phyloP scores from a whole-genome alignment of 106 monocot species.

The Narthecium ossifragum region DNA sequence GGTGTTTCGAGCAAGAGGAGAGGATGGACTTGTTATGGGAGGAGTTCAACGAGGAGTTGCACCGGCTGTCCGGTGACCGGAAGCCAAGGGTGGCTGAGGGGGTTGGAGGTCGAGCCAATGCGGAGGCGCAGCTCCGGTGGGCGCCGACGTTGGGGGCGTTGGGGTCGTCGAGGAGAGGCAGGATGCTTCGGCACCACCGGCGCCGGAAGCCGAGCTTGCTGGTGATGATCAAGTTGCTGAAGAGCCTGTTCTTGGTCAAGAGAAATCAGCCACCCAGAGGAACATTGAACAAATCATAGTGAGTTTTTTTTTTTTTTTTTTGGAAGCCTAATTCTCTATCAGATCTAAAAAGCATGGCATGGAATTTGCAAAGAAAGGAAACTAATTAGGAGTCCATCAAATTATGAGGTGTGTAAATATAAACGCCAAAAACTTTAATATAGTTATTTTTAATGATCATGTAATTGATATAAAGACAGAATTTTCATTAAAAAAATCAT shows the following conservation, averaged over 20 bases:
- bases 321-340: too few relatives aligned
- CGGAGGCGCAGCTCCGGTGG: not conserved
- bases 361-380: not conserved
- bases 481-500: too few relatives aligned
- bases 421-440: too few relatives aligned
- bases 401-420: too few relatives aligned
- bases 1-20: conserved; percentile 16
- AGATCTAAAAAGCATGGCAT: too few relatives aligned
- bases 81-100: not conserved
- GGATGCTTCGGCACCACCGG: not conserved
- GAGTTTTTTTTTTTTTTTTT: not conserved
- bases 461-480: too few relatives aligned
- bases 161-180: conserved; percentile 11
- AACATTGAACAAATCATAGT: not conserved
- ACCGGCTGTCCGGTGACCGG: not conserved
- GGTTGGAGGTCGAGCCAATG: not conserved
- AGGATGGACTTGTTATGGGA: conserved; percentile 60
- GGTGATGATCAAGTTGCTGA: conserved; percentile 41
- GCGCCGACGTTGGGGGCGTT: not conserved
- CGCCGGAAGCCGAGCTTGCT: conserved; percentile 12
- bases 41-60: conserved; percentile 49
- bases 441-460: not conserved
- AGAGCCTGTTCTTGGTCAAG: conserved; percentile 28
- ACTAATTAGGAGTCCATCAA: not conserved
- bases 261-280: not conserved